Conservation (phyloP, 202 grass and related monocot species). For the Eragrostis tef region DNA sequence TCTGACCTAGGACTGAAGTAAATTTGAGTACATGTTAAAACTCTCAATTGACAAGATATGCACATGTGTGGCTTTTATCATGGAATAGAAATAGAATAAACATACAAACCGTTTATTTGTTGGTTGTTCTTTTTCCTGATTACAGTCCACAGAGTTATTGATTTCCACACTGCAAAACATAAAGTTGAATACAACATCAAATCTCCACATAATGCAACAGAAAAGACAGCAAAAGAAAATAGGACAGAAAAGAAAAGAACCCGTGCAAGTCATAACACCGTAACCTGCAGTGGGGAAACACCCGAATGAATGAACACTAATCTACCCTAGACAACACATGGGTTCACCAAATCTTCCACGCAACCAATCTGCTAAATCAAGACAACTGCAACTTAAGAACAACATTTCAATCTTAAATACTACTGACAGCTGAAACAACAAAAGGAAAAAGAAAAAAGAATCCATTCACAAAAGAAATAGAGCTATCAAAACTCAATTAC, state of each 20-base stretch:
- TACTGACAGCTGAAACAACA: not conserved
- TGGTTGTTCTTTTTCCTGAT: constrained; percentile 57
- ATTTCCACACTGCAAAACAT: constrained; percentile 72
- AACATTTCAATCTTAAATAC: not conserved
- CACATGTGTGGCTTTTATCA: not conserved
- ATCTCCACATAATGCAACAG: constrained; percentile 1
- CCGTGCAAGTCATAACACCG: not conserved
- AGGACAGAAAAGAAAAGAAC: not conserved
- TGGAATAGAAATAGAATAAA: constrained; percentile 22
- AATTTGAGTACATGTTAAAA: constrained; percentile 51
- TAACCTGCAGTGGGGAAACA: not conserved
- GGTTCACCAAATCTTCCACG: not conserved
- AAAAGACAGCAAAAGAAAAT: not conserved
- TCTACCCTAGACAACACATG: constrained; percentile 20
- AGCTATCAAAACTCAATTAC: not conserved
- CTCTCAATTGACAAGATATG: constrained; percentile 14
- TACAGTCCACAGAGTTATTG: constrained; percentile 57
- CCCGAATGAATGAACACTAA: not conserved
- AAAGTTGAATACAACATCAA: constrained; percentile 22
- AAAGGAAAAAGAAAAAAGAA: not conserved
- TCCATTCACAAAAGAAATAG: not conserved
- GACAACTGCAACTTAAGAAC: not conserved
- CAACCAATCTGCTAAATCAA: not conserved
- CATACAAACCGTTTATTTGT: constrained; percentile 83
- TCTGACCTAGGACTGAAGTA: constrained; percentile 76